phyloP scores from a whole-genome alignment of 1,139 yeast species.

The Yamadazyma mexicana region DNA sequence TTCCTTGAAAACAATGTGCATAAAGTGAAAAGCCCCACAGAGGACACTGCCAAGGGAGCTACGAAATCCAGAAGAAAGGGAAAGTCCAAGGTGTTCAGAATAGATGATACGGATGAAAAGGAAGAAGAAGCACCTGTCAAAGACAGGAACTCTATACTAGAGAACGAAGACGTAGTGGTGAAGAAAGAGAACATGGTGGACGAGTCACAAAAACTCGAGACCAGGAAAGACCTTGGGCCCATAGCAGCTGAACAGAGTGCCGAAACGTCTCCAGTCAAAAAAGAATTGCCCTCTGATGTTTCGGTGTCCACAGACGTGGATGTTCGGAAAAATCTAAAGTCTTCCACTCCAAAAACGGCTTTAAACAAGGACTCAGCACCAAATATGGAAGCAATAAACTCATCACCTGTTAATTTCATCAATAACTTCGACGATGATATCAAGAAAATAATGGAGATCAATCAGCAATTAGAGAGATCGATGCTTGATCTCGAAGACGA shows the following conservation, averaged over 20 bases:
- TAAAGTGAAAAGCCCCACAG: conserved; percentile 3
- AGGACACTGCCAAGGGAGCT: neutral
- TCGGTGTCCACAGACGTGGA: conserved; percentile 23
- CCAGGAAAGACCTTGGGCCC: too few relatives aligned
- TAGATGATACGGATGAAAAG: conserved; percentile 6
- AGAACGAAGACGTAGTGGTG: neutral
- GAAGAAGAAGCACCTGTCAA: neutral
- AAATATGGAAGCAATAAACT: neutral
- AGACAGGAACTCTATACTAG: neutral
- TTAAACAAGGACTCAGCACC: neutral
- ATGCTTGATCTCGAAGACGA: conserved; percentile 12
- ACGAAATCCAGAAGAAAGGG: conserved; percentile 5
- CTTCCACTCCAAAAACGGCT: neutral
- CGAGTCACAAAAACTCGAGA: too few relatives aligned
- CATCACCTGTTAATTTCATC: conserved; percentile 5
- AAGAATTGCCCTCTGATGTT: conserved; percentile 19
- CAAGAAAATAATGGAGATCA: conserved; percentile 14
- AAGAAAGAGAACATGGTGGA: neutral
- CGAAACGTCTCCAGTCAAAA: conserved; percentile 16
- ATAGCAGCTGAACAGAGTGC: neutral
- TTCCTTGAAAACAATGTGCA: conserved; percentile 20
- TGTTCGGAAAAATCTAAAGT: neutral
- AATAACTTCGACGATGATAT: conserved; percentile 10
- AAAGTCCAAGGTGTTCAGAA: conserved; percentile 10
- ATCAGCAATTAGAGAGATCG: conserved; percentile 14